These are phyloP conservation scores for Lactarius deliciosus DNA, from an alignment of 768 basidiomycete genomes.

Conservation along the genomic window DNA sequence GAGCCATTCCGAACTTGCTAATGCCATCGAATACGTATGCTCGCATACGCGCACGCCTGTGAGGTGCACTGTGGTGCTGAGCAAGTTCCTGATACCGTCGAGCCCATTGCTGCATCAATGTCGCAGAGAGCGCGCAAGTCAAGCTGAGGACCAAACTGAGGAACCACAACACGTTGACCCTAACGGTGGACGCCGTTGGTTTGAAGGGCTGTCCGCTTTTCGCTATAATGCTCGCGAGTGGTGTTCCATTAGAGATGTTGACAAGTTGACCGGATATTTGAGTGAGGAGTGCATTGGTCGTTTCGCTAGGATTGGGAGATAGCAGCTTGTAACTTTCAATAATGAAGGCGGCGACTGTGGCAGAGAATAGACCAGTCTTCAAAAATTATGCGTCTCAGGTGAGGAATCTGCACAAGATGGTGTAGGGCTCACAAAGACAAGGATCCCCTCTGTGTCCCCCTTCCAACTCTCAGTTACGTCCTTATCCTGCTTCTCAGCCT, in stretches of 20 bases:
- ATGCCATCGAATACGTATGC: neutral
- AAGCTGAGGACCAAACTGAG: no score
- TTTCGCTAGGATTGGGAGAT: no score
- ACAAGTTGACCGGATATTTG: slow-evolving; percentile 11
- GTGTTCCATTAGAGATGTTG: neutral
- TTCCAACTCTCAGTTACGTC: slow-evolving; percentile 3
- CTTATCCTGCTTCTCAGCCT: neutral
- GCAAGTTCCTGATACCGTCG: neutral
- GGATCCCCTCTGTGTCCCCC: neutral
- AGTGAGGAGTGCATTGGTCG: neutral
- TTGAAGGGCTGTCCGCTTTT: neutral
- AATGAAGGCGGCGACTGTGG: slow-evolving; percentile 8
- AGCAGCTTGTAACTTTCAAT: neutral
- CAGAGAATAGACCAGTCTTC: slow-evolving; percentile 1
- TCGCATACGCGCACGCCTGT: neutral
- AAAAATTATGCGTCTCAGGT: no score
- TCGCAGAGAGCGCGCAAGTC: no score
- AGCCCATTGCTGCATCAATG: no score
- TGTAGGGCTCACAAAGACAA: neutral
- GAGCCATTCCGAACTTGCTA: neutral
- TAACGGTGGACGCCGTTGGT: neutral
- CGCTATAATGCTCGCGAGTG: neutral
- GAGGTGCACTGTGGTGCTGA: neutral
- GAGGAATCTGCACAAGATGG: neutral
- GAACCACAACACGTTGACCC: no score